Base-by-base conservation (phyloP, 805 yeast species). In the Priceomyces fermenticarens region DNA sequence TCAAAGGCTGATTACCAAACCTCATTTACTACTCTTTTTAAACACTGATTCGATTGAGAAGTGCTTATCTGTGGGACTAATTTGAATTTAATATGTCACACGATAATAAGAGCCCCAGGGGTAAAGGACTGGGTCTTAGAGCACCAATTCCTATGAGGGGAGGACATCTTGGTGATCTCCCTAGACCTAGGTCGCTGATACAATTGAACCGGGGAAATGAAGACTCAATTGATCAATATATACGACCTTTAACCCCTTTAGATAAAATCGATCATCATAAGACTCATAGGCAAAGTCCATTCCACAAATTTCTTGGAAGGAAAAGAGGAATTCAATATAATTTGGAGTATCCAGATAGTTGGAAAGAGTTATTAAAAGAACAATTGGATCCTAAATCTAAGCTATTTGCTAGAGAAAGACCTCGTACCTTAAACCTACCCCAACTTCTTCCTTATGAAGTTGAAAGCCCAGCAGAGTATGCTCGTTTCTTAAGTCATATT, bases 401-500 rank as follows among this genome's bases (percentile, higher is more conserved):
- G 10, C 70, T 65, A 44, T 71, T 47, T 46, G 56, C 73, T 12
- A 53, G 75, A 17, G 31, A 47, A 2, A 48, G 69, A 27, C 72
- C 71, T 3, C 59, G 80, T 40, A 67, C 78, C 4, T 47, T 70
- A 16, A 57, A 68, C 46, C 52, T 69, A 27, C 72, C 73, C 1
- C 60, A 56, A 12, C 53, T 76, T 37, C 68, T 91, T 20, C 98
- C 98, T 0, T 93, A 90, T 59, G 65, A 70, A 32, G 76, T 83
- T 0, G 97, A 88, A 58, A 52, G 78, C 1, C 80, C 80, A 11
- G 64, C 65, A 27, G 95, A 85, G 42, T 85, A 81, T 43, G 84
- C 87, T 12, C 75, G 72, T 40, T 89, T 88, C 51, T 66, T 91
- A 30, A 74, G 86, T 33, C 93, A 85, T 54, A 85, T 91, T n/a